Evolutionary conservation across 345 rosid genomes (phyloP).

Genomic region (Lepidium sativum): DNA sequence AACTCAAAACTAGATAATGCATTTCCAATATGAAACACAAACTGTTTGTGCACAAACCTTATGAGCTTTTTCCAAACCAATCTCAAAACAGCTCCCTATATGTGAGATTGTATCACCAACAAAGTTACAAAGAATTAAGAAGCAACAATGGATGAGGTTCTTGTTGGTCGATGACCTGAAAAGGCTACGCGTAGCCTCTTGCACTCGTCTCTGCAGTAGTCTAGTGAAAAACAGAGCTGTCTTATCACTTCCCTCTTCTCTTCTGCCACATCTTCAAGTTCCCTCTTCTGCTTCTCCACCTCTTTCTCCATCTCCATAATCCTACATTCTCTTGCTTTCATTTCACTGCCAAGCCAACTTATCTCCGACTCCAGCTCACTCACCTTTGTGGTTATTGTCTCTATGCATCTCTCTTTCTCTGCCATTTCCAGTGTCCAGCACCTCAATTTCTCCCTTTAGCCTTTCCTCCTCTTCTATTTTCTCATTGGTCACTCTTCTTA

Average conservation of each 20-base stretch:
- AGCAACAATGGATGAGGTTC: slow-evolving; percentile 18
- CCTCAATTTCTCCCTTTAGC: slow-evolving; percentile 33
- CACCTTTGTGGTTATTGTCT: slow-evolving; percentile 27
- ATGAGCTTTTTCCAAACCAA: slow-evolving; percentile 1
- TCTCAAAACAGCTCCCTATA: slow-evolving; percentile 18
- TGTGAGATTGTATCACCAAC: slow-evolving; percentile 10
- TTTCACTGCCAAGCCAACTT: slow-evolving; percentile 12
- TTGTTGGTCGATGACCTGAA: slow-evolving; percentile 18
- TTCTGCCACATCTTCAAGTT: slow-evolving; percentile 52
- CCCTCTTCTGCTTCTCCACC: slow-evolving; percentile 39
- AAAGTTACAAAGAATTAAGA: slow-evolving; percentile 24
- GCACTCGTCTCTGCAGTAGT: slow-evolving; percentile 49
- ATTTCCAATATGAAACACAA: slow-evolving; percentile 12
- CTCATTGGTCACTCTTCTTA: slow-evolving; percentile 38
- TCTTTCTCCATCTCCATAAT: slow-evolving; percentile 42
- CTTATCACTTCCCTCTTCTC: slow-evolving; percentile 70
- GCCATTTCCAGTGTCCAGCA: slow-evolving; percentile 37
- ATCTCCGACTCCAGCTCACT: slow-evolving; percentile 21
- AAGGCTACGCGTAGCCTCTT: slow-evolving; percentile 39
- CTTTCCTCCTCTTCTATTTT: slow-evolving; percentile 40
- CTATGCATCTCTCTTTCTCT: slow-evolving; percentile 29
- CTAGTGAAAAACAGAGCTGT: slow-evolving; percentile 67
- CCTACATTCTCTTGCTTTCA: slow-evolving; percentile 15
- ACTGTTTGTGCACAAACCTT: slow-evolving; percentile 19
- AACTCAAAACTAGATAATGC: slow-evolving; percentile 9